Base-by-base conservation (phyloP, 768 basidiomycete species). In the Hericium erinaceus region DNA sequence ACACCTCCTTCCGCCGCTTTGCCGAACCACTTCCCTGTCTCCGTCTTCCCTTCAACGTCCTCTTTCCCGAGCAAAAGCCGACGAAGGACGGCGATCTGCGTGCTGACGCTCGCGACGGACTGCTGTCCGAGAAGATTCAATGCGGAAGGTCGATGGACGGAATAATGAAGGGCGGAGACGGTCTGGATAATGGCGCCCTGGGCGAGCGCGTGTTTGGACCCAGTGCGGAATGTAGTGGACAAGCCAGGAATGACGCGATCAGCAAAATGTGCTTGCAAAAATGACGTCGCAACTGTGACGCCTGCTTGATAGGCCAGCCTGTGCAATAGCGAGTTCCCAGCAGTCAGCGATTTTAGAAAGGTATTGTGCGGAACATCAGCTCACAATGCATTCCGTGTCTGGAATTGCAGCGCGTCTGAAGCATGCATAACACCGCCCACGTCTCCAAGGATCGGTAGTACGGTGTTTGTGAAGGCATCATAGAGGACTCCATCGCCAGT, bases 21-120 rank as follows among this genome's bases (percentile, higher is more conserved):
- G 61, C 69, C 66, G 61, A 79, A 74, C 66, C 73, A 75, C 15
- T 51, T 39, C 8, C 59, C 66, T 16, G 65, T 65, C 61, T 72
- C 65, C 10, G 24, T 51, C 10, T 68, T 69, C 6, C 70, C 60
- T 46, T 49, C 46, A 40, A 72, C 68, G 49, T 68, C 63, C 57
- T 64, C 62, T 33, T 70, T 64, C 12, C 64, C 73, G 9, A 85
- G 72, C 8, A 95, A 73, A 40, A 92, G 72, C 8, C 77, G 73
- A 1, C 92, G 79, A 48, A 97, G 72, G 4, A 82, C 75, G 13
- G 85, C 85, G 59, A 95, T 84, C 62, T 92, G 83, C n/a, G 85
- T 87, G 69, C 92, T 92, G 33, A 92, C 76, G 59, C 89, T 87
- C 0, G 67, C 63, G 10, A 53, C 48, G 9, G 77, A 28, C 13